Conservation (phyloP, 2,329 filamentous ascomycete genomes). For the Colletotrichum falcatum region DNA sequence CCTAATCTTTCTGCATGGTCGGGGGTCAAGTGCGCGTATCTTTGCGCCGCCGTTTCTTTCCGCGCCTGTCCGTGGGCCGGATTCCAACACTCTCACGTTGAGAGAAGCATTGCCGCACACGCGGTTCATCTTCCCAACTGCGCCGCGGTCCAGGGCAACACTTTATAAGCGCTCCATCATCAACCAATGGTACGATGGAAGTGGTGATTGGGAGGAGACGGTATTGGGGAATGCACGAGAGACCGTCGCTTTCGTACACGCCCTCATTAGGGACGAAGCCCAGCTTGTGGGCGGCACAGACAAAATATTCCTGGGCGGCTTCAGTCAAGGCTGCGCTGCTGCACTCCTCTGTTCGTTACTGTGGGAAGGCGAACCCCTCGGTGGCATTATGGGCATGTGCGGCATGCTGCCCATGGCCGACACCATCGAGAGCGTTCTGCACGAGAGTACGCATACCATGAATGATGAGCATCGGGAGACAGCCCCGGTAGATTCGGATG, state of each 20-base stretch:
- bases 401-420: constrained; percentile 59
- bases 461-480: background rate
- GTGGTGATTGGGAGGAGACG: constrained; percentile 51
- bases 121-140: constrained; percentile 65
- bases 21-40: constrained; percentile 55
- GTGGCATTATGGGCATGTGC: constrained; percentile 57
- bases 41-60: constrained; percentile 57
- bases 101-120: constrained; percentile 53
- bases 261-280: constrained; percentile 52
- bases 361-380: constrained; percentile 56
- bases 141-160: constrained; percentile 51
- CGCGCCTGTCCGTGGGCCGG: constrained; percentile 37
- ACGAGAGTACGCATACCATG: background rate
- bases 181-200: constrained; percentile 53
- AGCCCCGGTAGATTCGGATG: background rate
- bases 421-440: constrained; percentile 45
- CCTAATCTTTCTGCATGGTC: constrained; percentile 62
- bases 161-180: constrained; percentile 50
- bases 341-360: constrained; percentile 56
- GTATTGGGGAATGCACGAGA: constrained; percentile 50
- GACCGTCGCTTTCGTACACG: constrained; percentile 55
- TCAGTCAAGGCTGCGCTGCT: constrained; percentile 67
- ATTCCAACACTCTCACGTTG: constrained; percentile 43
- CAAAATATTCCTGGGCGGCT: constrained; percentile 60
- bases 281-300: constrained; percentile 50